Evolutionary conservation across 495 filamentous ascomycete genomes (phyloP).

Genomic region (Pyrenula aspistea): DNA sequence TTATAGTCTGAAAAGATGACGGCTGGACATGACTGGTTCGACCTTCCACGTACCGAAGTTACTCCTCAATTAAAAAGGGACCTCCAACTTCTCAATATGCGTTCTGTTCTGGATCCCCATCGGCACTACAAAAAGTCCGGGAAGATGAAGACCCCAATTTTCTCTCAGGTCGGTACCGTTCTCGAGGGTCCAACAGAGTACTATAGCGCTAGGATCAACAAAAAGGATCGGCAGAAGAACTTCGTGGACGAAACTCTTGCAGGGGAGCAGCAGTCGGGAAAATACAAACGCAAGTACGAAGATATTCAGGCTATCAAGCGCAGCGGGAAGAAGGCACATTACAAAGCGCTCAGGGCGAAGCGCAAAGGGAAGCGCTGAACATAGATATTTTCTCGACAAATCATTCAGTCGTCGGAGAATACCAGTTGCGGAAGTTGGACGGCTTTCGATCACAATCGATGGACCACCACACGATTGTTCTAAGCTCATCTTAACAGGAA

Average conservation of each 20-base stretch:
- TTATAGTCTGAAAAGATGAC: constrained; percentile 41
- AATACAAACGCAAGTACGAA: constrained; percentile 60
- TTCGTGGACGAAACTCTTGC: constrained; percentile 83
- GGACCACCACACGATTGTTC: too few species aligned
- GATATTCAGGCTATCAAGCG: constrained; percentile 54
- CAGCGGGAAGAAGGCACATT: constrained; percentile 62
- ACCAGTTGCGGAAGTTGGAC: too few species aligned
- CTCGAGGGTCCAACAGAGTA: constrained; percentile 85
- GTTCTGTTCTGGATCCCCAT: constrained; percentile 78
- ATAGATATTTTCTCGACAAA: not conserved
- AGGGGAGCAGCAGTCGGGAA: constrained; percentile 40
- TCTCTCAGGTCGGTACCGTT: constrained; percentile 78
- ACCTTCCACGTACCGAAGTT: constrained; percentile 70
- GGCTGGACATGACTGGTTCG: constrained; percentile 63
- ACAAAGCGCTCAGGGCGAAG: constrained; percentile 52
- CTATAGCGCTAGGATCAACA: constrained; percentile 62
- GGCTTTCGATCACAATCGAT: too few species aligned
- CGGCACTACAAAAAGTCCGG: constrained; percentile 79
- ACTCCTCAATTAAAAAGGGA: constrained; percentile 80
- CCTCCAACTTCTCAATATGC: constrained; percentile 76
- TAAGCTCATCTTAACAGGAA: too few species aligned
- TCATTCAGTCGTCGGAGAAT: too few species aligned
- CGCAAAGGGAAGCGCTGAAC: constrained; percentile 12
- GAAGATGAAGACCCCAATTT: constrained; percentile 58
- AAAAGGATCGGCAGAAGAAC: constrained; percentile 79